phyloP scores from a whole-genome alignment of 176 grass and related monocot species.

The Carex myosuroides region DNA sequence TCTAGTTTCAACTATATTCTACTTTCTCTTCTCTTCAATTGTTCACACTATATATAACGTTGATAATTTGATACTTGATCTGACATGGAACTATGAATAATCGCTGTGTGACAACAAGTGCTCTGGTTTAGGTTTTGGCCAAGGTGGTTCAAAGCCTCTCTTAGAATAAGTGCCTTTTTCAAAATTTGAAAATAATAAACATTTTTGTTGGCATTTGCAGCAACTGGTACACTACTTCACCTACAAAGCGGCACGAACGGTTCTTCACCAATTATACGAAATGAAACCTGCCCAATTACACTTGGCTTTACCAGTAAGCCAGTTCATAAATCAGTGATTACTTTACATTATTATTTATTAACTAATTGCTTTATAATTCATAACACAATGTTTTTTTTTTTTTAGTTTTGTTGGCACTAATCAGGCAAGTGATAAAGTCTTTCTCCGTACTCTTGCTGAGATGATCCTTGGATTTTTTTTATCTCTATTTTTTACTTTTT shows the following conservation, averaged over 20 bases:
- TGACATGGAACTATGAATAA: too few relatives aligned
- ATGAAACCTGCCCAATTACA: conserved; percentile 85
- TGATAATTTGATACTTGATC: too few relatives aligned
- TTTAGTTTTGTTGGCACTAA: conserved; percentile 50
- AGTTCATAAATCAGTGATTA: neutral
- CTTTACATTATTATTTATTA: neutral
- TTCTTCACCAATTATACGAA: conserved; percentile 89
- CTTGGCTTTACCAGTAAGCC: conserved; percentile 72
- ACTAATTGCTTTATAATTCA: neutral
- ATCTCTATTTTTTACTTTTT: neutral
- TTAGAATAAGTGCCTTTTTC: too few relatives aligned
- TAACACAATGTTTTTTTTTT: neutral
- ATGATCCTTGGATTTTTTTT: conserved; percentile 20
- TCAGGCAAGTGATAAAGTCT: conserved; percentile 55
- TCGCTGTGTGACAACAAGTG: too few relatives aligned
- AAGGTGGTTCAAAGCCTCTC: too few relatives aligned
- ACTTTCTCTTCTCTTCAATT: too few relatives aligned
- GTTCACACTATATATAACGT: too few relatives aligned
- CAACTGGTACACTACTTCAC: conserved; percentile 90
- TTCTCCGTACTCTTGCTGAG: conserved; percentile 59
- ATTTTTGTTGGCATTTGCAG: conserved; percentile 31
- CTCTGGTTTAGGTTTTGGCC: too few relatives aligned
- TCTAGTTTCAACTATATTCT: too few relatives aligned
- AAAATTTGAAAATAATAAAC: neutral
- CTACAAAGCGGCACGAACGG: conserved; percentile 86